Percentiles rank a stretch among this genome's conserved stretches.
Conservation (phyloP, 2,329 filamentous ascomycete species). For the Cadophora sp. region DNA sequence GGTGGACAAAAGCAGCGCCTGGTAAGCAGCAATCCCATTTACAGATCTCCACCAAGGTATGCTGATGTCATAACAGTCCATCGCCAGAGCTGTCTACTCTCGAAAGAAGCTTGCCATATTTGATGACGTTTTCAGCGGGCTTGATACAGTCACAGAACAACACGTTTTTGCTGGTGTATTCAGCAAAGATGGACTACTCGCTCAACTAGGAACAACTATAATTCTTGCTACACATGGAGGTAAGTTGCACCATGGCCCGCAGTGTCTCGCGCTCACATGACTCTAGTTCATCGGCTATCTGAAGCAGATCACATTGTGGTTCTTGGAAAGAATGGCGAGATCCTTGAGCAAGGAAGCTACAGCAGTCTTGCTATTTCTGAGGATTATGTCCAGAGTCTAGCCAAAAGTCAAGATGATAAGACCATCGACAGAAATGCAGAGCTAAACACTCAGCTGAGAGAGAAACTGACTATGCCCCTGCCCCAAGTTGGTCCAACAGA, state of each 20-base stretch:
- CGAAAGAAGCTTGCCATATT: constrained; percentile 36
- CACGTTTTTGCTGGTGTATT: constrained; percentile 35
- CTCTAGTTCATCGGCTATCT: constrained; percentile 17
- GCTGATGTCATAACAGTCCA: constrained; percentile 47
- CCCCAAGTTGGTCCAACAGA: neutral
- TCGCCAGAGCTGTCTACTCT: constrained; percentile 59
- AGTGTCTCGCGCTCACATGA: neutral
- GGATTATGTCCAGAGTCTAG: constrained; percentile 33
- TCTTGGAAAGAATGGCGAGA: constrained; percentile 41
- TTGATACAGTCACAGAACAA: constrained; percentile 38
- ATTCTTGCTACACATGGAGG: constrained; percentile 46
- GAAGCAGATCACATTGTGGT: constrained; percentile 41
- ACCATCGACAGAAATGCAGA: neutral
- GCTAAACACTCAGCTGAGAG: neutral
- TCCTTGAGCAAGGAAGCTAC: constrained; percentile 43
- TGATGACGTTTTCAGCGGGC: constrained; percentile 42
- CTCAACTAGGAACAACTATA: constrained; percentile 43
- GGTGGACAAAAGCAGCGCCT: constrained; percentile 38
- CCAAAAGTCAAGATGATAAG: neutral
- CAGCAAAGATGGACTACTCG: constrained; percentile 30
- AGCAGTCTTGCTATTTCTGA: constrained; percentile 18
- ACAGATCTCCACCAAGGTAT: neutral
- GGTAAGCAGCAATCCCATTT: constrained; percentile 2
- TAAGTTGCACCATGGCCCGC: neutral
- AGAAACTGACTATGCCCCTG: neutral